Base-by-base conservation (phyloP, 2,329 filamentous ascomycete genomes). In the Epichloe aotearoae region DNA sequence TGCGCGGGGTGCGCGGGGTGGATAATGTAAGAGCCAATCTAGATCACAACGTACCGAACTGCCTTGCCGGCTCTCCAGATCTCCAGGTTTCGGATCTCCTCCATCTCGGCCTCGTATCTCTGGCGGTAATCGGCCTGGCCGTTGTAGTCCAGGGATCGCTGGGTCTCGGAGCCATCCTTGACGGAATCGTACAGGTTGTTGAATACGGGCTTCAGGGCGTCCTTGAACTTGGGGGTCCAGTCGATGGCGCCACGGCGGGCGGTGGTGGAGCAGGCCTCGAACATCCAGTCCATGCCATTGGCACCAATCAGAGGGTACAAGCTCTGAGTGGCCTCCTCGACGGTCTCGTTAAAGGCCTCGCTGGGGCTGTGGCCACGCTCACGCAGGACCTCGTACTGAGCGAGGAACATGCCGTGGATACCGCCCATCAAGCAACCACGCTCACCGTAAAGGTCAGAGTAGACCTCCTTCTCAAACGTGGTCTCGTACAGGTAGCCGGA, bases 251-350 rank as follows among this genome's bases (percentile, higher is more conserved):
- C 93, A 69, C 93, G 90, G 67, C 93, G 88, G 67, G 93, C 93
- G 53, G 93, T 98, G 69, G 93, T 98, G 57, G 91, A 97, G 86
- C 93, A 98, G 61, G 93, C 93, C 70, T 91, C 90, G 79, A 94
- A 98, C 93, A 98, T 98, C 89, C 94, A 98, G 80, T 98, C 93
- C 93, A 98, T 97, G 67, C 93, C 93, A 75, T 97, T 86, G 74
- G 81, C 82, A 67, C 91, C 93, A 66, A 98, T 98, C 67, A 98
- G 80, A 58, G 93, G 93, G 82, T 98, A 98, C 67, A 98, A 79
- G 60, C 82, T 88, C 82, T 98, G 93, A 49, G 93, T 98, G 59
- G 93, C 93, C 82, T 98, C 93, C 82, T 98, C 93, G 61, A 98
- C 93, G 61, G 93, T 98, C 88, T 98, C 93, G 83, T 98, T 98